A percentile compares a stretch with the other conserved stretches of the same genome.
Evolutionary conservation across 2,329 filamentous ascomycete genomes (phyloP).

Genomic region (Dothistroma pini): DNA sequence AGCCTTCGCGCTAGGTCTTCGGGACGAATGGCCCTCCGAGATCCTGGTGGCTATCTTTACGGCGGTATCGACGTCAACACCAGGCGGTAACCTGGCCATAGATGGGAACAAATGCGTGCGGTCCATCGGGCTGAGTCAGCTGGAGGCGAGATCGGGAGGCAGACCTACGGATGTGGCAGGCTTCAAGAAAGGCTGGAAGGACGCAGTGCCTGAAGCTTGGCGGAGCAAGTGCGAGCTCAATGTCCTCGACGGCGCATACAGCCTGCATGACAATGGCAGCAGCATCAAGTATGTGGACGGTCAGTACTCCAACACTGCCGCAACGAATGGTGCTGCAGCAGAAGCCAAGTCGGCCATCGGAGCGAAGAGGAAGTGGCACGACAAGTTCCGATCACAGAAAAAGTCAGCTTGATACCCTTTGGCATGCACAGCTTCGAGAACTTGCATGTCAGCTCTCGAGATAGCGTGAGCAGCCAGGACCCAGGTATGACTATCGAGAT

Average conservation of each 20-base stretch:
- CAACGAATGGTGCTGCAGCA: constrained; percentile 7
- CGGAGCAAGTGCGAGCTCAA: constrained; percentile 26
- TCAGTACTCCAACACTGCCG: not conserved
- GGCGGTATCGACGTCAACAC: constrained; percentile 16
- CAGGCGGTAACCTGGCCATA: constrained; percentile 29
- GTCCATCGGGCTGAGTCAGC: constrained; percentile 23
- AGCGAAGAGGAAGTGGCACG: constrained; percentile 39
- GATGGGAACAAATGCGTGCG: constrained; percentile 23
- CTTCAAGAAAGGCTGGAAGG: constrained; percentile 40
- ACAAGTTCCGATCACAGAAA: constrained; percentile 36
- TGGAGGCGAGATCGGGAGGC: constrained; percentile 24
- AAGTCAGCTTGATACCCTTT: constrained; percentile 18
- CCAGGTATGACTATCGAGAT: not conserved
- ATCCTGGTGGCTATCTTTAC: constrained; percentile 38
- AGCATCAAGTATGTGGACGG: constrained; percentile 22
- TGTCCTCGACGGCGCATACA: constrained; percentile 26
- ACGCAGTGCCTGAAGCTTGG: constrained; percentile 35
- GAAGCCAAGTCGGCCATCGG: constrained; percentile 26
- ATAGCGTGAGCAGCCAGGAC: too few species aligned
- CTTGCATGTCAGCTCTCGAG: too few species aligned
- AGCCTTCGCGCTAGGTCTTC: constrained; percentile 19
- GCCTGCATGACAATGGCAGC: constrained; percentile 19
- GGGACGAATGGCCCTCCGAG: constrained; percentile 35
- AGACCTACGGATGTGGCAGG: constrained; percentile 23
- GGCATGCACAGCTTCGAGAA: not conserved